phyloP scores from a whole-genome alignment of 352 stramenopile species.

The Phytophthora constricta region DNA sequence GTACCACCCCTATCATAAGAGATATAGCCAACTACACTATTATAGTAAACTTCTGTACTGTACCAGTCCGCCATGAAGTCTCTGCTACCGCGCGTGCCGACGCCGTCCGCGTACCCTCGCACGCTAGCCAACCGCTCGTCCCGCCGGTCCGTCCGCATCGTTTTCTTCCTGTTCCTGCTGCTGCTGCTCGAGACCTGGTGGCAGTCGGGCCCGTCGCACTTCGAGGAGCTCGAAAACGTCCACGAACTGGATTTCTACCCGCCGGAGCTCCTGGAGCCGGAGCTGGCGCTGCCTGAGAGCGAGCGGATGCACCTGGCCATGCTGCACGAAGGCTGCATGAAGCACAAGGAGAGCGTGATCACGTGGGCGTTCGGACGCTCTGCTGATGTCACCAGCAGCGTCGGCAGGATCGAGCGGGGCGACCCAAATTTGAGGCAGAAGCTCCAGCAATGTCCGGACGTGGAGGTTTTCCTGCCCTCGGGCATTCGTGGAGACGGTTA shows the following conservation, averaged over 20 bases:
- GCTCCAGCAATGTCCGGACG: conserved; percentile 55
- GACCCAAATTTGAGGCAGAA: conserved; percentile 49
- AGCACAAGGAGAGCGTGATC: conserved; percentile 47
- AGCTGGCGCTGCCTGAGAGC: conserved; percentile 26
- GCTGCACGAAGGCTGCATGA: conserved; percentile 57
- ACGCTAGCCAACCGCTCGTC: conserved; percentile 9
- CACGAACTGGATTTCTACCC: conserved; percentile 38
- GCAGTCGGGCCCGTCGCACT: conserved; percentile 16
- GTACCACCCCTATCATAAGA: too few species aligned
- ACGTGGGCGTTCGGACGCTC: conserved; percentile 41
- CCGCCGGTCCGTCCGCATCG: conserved; percentile 1
- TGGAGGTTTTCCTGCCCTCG: conserved; percentile 67
- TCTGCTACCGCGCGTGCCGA: neutral
- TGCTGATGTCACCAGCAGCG: conserved; percentile 15
- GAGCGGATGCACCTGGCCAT: conserved; percentile 56
- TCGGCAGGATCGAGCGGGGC: conserved; percentile 35
- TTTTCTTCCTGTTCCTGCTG: conserved; percentile 2
- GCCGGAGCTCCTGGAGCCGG: conserved; percentile 21
- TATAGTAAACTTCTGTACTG: too few species aligned
- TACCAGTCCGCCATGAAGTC: neutral
- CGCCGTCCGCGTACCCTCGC: conserved; percentile 4
- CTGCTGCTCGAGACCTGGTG: conserved; percentile 30
- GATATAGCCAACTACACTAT: too few species aligned
- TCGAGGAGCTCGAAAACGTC: conserved; percentile 33
- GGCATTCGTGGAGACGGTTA: conserved; percentile 63